Evolutionary conservation across 805 yeast genomes (phyloP).

Genomic region (Suhomyces emberorum): DNA sequence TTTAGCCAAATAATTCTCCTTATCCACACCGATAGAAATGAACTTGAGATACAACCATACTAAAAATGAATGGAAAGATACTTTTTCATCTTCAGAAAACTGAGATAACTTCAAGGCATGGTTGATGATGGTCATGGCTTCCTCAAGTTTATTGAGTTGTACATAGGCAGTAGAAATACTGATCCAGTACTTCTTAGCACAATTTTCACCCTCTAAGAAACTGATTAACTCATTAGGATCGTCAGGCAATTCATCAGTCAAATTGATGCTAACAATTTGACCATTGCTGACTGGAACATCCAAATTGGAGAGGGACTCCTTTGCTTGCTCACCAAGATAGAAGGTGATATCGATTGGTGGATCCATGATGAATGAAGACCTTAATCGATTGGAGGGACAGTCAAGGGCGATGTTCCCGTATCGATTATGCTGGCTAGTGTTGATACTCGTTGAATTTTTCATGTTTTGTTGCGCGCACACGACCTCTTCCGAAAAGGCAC

Average conservation of each 20-base stretch:
- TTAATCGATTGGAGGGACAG: neutral
- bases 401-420: neutral
- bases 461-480: constrained; percentile 3
- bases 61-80: constrained; percentile 56
- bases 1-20: constrained; percentile 19
- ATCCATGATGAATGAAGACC: constrained; percentile 1
- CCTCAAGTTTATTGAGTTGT: constrained; percentile 52
- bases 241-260: constrained; percentile 79
- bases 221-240: constrained; percentile 82
- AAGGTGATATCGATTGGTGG: constrained; percentile 22
- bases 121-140: constrained; percentile 60
- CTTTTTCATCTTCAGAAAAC: constrained; percentile 39
- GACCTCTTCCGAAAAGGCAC: no score
- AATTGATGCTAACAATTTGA: constrained; percentile 83
- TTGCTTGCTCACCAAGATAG: constrained; percentile 32
- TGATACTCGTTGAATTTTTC: constrained; percentile 4
- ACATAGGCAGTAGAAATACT: constrained; percentile 80
- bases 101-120: constrained; percentile 50
- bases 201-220: constrained; percentile 75
- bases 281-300: constrained; percentile 74
- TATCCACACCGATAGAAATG: constrained; percentile 26
- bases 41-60: constrained; percentile 68
- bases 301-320: constrained; percentile 29
- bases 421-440: neutral
- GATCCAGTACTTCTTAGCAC: constrained; percentile 78